Percentiles rank a stretch among this genome's conserved stretches.
These are phyloP conservation scores for Microsporum ferrugineum DNA, from an alignment of 2,329 filamentous ascomycete genomes.

Conservation along the genomic window DNA sequence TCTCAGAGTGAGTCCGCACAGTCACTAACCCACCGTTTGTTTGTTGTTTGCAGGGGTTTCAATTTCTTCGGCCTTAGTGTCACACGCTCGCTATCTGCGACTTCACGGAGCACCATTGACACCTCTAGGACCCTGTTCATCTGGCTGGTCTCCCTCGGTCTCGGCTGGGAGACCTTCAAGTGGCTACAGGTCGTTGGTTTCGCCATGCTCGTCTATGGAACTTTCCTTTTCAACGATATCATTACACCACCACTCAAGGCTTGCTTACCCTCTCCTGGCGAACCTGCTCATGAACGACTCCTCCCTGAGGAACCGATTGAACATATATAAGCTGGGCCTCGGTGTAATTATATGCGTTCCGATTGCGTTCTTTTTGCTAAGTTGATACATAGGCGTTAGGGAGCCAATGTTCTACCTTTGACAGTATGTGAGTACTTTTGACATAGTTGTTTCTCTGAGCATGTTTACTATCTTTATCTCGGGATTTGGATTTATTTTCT, in stretches of 20 bases:
- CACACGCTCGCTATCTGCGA: conserved; percentile 79
- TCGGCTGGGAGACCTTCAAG: conserved; percentile 97
- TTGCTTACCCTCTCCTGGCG: conserved; percentile 42
- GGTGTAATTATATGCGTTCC: not conserved
- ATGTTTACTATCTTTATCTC: not conserved
- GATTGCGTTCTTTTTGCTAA: not conserved
- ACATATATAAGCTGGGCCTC: conserved; percentile 40
- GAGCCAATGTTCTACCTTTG: not conserved
- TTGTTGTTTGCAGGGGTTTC: conserved; percentile 56
- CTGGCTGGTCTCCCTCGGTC: conserved; percentile 84
- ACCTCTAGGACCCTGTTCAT: conserved; percentile 97
- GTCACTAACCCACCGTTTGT: not conserved
- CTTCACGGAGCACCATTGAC: conserved; percentile 89
- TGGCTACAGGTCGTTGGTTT: conserved; percentile 91
- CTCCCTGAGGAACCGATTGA: conserved; percentile 78
- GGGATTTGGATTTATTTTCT: not conserved
- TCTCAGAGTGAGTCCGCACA: not conserved
- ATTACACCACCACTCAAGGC: conserved; percentile 68
- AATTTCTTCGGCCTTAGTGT: conserved; percentile 98
- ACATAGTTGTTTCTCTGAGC: not conserved
- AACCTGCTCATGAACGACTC: conserved; percentile 30
- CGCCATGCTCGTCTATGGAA: conserved; percentile 82
- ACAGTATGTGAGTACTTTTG: not conserved
- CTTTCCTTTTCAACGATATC: conserved; percentile 91
- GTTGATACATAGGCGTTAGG: not conserved